A percentile compares a stretch with the other conserved stretches of the same genome.
Conservation (phyloP, 1,284 basidiomycete genomes). For the Schizopora paradoxa region DNA sequence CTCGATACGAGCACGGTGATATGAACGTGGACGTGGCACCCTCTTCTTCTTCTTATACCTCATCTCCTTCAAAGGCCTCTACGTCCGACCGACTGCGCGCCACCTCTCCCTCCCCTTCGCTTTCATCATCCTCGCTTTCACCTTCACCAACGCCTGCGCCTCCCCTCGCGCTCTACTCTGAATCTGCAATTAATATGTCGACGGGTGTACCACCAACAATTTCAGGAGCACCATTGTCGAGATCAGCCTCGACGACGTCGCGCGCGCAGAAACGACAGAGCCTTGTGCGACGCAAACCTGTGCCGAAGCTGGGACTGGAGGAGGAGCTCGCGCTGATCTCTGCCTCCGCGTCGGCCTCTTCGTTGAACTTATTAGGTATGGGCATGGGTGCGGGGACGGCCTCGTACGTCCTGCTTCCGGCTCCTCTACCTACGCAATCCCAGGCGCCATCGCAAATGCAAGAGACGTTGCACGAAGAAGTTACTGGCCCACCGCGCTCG, state of each 20-base stretch:
- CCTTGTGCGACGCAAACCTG: conserved; percentile 16
- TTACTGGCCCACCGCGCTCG: too few species aligned
- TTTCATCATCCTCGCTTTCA: background rate
- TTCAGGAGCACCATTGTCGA: background rate
- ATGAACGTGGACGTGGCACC: too few species aligned
- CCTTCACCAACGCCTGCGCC: background rate
- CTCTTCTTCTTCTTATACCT: too few species aligned
- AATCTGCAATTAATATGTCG: background rate
- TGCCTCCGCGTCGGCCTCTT: background rate
- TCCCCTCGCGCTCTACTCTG: background rate
- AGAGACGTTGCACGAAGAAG: too few species aligned
- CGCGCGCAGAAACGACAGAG: conserved; percentile 11
- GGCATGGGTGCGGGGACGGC: too few species aligned
- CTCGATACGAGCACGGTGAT: too few species aligned
- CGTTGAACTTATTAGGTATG: too few species aligned
- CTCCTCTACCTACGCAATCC: too few species aligned
- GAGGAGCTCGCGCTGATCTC: conserved; percentile 6
- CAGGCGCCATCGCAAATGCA: too few species aligned
- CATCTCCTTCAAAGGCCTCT: too few species aligned
- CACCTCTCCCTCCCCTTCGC: background rate
- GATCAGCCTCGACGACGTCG: background rate
- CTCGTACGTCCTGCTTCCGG: too few species aligned
- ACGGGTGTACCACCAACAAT: background rate
- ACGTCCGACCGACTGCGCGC: too few species aligned
- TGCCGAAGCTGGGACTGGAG: conserved; percentile 14